Evolutionary conservation across 2,329 filamentous ascomycete genomes (phyloP).

Genomic region (Diaporthe australafricana): DNA sequence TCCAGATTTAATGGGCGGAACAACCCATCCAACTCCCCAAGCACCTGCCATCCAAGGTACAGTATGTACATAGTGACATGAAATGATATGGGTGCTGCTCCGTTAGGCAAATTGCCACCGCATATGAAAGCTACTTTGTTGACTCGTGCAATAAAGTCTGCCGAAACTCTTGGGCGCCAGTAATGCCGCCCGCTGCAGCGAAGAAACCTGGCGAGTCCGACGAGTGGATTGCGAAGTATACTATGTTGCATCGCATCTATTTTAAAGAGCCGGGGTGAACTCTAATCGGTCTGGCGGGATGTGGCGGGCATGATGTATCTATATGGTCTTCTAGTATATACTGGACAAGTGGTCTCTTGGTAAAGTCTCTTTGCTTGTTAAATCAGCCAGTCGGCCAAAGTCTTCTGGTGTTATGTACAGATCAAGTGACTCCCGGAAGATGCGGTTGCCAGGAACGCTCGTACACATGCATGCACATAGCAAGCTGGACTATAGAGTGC

Average conservation of each 20-base stretch:
- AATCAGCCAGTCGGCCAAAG: neutral
- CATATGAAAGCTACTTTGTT: no score
- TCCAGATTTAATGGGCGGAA: neutral
- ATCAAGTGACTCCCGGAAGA: conserved; percentile 18
- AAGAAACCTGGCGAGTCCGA: neutral
- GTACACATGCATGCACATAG: neutral
- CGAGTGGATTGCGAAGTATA: neutral
- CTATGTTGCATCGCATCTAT: neutral
- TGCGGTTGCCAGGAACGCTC: conserved; percentile 6
- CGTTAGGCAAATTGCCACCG: neutral
- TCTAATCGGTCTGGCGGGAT: neutral
- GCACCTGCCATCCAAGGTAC: neutral
- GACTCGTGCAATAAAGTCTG: no score
- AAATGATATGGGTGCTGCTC: no score
- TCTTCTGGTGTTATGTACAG: neutral
- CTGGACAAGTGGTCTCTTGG: neutral
- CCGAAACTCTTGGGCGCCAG: neutral
- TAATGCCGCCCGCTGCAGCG: neutral
- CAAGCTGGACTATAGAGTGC: neutral
- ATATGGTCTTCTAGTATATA: neutral
- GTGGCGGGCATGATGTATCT: neutral
- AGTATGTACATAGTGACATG: neutral
- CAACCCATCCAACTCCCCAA: neutral
- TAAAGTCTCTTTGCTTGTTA: neutral
- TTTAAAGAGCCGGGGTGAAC: neutral